phyloP scores from a whole-genome alignment of 1,139 yeast genomes.

The Trichomonascaceae sp. region DNA sequence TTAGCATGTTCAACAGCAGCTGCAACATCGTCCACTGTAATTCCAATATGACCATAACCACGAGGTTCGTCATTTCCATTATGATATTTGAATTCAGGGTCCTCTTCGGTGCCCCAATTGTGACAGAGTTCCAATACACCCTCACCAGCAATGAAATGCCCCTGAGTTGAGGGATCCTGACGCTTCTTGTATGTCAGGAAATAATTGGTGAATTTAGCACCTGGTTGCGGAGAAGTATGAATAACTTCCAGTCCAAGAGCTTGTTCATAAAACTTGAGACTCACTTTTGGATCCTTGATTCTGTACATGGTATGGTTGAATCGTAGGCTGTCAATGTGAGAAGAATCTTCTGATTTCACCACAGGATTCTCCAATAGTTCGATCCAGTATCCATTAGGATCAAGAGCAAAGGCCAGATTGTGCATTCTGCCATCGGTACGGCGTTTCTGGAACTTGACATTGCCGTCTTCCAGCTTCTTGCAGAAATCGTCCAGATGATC shows the following conservation, averaged over 20 bases:
- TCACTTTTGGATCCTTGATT: slow-evolving; percentile 72
- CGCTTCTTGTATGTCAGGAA: slow-evolving; percentile 60
- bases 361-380: slow-evolving; percentile 51
- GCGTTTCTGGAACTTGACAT: slow-evolving; percentile 75
- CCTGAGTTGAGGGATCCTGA: slow-evolving; percentile 31
- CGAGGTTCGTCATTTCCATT: slow-evolving; percentile 73
- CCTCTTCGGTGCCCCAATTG: slow-evolving; percentile 91
- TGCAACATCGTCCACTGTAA: slow-evolving; percentile 59
- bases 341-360: slow-evolving; percentile 13
- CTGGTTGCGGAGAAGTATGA: slow-evolving; percentile 48
- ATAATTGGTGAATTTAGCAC: slow-evolving; percentile 77
- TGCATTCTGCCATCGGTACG: slow-evolving; percentile 86
- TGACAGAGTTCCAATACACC: slow-evolving; percentile 84
- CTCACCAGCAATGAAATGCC: slow-evolving; percentile 38
- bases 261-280: slow-evolving; percentile 70
- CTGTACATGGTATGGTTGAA: slow-evolving; percentile 93
- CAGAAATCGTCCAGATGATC: slow-evolving; percentile 68
- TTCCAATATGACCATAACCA: slow-evolving; percentile 84
- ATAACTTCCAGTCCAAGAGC: slow-evolving; percentile 75
- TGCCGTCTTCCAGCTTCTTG: slow-evolving; percentile 43
- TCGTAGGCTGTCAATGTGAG: slow-evolving; percentile 42
- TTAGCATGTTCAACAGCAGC: slow-evolving; percentile 49
- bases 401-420: slow-evolving; percentile 88
- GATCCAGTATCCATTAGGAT: slow-evolving; percentile 96
- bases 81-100: slow-evolving; percentile 70